Conservation (phyloP, 768 basidiomycete genomes). For the Phaffia tasmanica region DNA sequence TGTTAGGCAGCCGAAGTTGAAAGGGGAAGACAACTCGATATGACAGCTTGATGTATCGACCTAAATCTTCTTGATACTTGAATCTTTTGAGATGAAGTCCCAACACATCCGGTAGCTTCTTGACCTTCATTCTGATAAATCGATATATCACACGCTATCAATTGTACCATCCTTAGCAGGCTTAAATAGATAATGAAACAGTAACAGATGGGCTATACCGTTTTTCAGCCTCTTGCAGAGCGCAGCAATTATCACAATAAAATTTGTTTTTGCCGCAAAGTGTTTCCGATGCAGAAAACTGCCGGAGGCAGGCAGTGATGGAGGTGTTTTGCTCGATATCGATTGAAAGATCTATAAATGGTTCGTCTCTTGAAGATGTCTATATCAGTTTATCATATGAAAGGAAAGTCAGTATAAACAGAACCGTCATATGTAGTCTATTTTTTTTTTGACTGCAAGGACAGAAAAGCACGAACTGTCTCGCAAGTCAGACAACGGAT, state of each 20-base stretch:
- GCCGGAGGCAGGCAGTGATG: conserved; percentile 85
- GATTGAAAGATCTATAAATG: conserved; percentile 95
- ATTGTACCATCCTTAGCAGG: not conserved
- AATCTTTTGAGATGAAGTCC: conserved; percentile 95
- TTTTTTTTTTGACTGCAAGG: not conserved
- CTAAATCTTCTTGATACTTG: conserved; percentile 90
- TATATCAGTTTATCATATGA: conserved; percentile 32
- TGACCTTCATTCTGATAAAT: conserved; percentile 84
- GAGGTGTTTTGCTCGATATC: conserved; percentile 98
- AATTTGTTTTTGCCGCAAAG: conserved; percentile 96
- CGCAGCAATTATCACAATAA: conserved; percentile 93
- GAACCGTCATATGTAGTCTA: not conserved
- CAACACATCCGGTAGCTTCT: conserved; percentile 85
- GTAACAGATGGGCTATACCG: conserved; percentile 46
- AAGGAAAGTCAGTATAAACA: not conserved
- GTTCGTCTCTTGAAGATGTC: conserved; percentile 88
- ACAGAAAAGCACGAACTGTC: conserved; percentile 50
- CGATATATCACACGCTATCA: not conserved
- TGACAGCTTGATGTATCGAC: conserved; percentile 83
- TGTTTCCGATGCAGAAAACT: conserved; percentile 98
- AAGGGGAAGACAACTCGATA: conserved; percentile 96
- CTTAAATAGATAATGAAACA: not conserved
- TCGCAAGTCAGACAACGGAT: conserved; percentile 97
- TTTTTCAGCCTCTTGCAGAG: conserved; percentile 95
- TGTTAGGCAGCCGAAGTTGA: conserved; percentile 90